Conservation (phyloP, 179 eudicot genomes). For the Carnegiea gigantea region DNA sequence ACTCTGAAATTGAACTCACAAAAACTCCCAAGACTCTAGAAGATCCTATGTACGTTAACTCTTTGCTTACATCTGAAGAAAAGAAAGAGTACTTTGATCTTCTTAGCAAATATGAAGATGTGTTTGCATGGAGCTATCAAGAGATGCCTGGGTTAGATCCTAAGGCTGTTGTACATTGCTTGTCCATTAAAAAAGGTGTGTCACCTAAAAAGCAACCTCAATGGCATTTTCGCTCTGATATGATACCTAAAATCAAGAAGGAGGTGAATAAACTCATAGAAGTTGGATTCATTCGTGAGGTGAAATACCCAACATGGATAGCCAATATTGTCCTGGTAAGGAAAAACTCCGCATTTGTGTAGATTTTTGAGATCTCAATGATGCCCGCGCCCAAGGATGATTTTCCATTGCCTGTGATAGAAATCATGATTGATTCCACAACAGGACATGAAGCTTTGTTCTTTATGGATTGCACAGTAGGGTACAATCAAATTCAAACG, state of each 20-base stretch:
- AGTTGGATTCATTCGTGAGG: not conserved
- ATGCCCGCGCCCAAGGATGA: too few species aligned
- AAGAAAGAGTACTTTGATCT: not conserved
- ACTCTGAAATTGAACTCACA: not conserved
- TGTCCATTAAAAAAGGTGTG: too few species aligned
- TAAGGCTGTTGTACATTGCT: not conserved
- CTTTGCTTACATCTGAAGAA: not conserved
- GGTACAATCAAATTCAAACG: too few species aligned
- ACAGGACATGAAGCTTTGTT: too few species aligned
- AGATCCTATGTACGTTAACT: not conserved
- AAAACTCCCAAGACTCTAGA: not conserved
- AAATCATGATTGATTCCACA: too few species aligned
- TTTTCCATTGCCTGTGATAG: too few species aligned
- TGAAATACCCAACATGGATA: not conserved
- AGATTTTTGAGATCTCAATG: too few species aligned
- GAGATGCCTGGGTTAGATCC: not conserved
- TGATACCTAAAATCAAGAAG: not conserved
- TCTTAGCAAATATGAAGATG: not conserved
- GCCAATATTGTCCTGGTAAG: too few species aligned
- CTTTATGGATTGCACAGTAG: too few species aligned
- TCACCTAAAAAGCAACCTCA: not conserved
- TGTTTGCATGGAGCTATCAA: not conserved
- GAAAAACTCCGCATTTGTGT: too few species aligned
- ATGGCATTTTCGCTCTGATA: not conserved
- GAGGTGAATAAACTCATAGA: not conserved